Conservation (phyloP, 2,329 filamentous ascomycete genomes). For the Trichoderma simmonsii region DNA sequence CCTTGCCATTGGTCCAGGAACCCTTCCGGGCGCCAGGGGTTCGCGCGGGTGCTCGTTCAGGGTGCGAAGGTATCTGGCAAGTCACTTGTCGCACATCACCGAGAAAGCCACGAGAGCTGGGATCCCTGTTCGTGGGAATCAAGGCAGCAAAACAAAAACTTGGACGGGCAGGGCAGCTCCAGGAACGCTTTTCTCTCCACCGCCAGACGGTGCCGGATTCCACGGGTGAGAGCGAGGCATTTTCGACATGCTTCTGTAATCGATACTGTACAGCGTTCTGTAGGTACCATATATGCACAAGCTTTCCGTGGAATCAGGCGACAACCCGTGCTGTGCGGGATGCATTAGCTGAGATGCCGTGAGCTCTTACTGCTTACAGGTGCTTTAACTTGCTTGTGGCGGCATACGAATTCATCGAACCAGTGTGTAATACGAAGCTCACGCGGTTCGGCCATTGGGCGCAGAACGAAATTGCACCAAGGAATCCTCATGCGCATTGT, state of each 20-base stretch:
- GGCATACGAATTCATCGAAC: not conserved
- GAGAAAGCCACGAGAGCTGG: not conserved
- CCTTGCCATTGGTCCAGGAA: slow-evolving; percentile 23
- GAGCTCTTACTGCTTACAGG: slow-evolving; percentile 9
- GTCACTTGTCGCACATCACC: slow-evolving; percentile 3
- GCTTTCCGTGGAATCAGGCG: not conserved
- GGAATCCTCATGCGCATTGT: not conserved
- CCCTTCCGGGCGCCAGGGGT: slow-evolving; percentile 16
- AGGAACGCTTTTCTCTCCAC: not conserved
- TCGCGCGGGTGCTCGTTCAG: not conserved
- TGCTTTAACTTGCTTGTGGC: not conserved
- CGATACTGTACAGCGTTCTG: not conserved
- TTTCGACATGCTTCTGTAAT: not conserved
- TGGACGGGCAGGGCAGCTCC: slow-evolving; percentile 1
- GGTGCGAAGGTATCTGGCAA: not conserved
- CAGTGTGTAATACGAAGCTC: not conserved
- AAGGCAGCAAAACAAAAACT: not conserved
- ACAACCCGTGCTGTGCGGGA: not conserved
- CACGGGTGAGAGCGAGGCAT: not conserved
- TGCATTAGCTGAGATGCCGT: slow-evolving; percentile 7
- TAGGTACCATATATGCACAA: not conserved
- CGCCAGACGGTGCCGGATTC: not conserved
- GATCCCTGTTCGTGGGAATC: not conserved
- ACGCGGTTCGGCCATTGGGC: not conserved
- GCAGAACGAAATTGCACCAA: not conserved